These are phyloP conservation scores for Zoysia matrella DNA, from an alignment of 202 grass and related monocot genomes.

Conservation along the genomic window DNA sequence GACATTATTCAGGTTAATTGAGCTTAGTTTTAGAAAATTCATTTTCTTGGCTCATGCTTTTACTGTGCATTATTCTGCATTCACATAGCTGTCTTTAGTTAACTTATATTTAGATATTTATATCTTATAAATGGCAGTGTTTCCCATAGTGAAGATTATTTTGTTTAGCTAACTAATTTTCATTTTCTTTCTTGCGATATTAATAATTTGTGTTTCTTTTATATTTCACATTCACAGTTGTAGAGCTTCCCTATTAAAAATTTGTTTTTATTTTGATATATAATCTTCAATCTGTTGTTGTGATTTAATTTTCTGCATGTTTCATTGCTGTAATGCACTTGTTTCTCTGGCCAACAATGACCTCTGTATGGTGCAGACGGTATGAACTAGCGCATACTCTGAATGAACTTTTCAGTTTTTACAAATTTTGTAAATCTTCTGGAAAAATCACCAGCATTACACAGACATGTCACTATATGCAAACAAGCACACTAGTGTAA, in stretches of 20 bases:
- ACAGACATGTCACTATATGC: background rate
- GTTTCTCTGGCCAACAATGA: background rate
- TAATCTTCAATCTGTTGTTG: background rate
- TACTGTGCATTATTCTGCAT: background rate
- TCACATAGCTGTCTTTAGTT: background rate
- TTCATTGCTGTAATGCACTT: background rate
- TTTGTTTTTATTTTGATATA: background rate
- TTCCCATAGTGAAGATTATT: background rate
- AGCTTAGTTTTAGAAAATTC: constrained; percentile 22
- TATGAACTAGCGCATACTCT: background rate
- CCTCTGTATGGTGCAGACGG: constrained; percentile 1
- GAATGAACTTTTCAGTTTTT: background rate
- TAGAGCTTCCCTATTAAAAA: background rate
- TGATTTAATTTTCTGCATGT: constrained; percentile 14
- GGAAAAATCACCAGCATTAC: constrained; percentile 25
- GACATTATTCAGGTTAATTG: constrained; percentile 90
- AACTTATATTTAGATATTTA: constrained; percentile 13
- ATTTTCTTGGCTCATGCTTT: constrained; percentile 32
- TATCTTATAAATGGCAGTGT: constrained; percentile 4
- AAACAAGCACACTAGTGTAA: constrained; percentile 5
- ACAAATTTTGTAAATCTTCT: constrained; percentile 1
- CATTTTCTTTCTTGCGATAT: background rate
- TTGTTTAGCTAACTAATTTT: background rate
- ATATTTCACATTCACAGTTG: constrained; percentile 19
- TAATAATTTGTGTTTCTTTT: background rate